Evolutionary conservation across 176 grass and related monocot genomes (phyloP).

Genomic region (Typha latifolia): DNA sequence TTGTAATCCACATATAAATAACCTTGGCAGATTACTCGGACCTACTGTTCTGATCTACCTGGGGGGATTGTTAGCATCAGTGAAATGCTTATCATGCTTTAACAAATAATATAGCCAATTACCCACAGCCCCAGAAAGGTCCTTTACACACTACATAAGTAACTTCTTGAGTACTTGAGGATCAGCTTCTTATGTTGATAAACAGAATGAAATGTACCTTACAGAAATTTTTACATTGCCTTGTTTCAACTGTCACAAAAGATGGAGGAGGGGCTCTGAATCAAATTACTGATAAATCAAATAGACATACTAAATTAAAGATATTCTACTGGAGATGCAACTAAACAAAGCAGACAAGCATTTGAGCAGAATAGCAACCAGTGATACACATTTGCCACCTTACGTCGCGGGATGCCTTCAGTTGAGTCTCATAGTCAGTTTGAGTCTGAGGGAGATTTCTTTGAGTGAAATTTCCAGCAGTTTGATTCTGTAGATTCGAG

Average conservation of each 20-base stretch:
- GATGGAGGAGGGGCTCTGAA: neutral
- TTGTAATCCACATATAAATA: neutral
- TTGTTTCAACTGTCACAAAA: neutral
- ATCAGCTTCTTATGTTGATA: slow-evolving; percentile 5
- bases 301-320: slow-evolving; percentile 20
- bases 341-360: slow-evolving; percentile 14
- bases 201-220: neutral
- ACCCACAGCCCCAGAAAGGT: neutral
- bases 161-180: neutral
- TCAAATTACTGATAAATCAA: neutral
- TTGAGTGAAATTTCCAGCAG: slow-evolving; percentile 49
- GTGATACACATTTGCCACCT: slow-evolving; percentile 80
- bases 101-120: neutral
- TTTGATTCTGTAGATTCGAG: slow-evolving; percentile 34
- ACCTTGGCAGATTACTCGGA: neutral
- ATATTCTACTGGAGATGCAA: neutral
- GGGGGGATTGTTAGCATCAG: neutral
- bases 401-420: slow-evolving; percentile 99
- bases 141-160: no score
- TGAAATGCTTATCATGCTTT: neutral
- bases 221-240: neutral
- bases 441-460: slow-evolving; percentile 52
- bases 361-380: slow-evolving; percentile 21
- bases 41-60: neutral
- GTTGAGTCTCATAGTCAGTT: slow-evolving; percentile 77